phyloP scores from a whole-genome alignment of 1,284 basidiomycete genomes.

The Puccinia novopanici region DNA sequence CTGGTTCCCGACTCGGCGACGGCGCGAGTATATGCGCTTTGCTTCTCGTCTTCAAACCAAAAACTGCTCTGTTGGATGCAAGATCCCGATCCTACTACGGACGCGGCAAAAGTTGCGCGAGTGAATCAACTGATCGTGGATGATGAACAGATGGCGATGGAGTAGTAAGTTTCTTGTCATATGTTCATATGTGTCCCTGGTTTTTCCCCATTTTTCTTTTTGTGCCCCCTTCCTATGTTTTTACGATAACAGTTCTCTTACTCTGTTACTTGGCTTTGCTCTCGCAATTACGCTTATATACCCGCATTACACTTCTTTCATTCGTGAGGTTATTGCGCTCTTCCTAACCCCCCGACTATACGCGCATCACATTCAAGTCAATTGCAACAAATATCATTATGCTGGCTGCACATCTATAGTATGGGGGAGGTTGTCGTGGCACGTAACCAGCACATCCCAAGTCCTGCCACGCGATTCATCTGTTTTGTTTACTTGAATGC shows the following conservation, averaged over 20 bases:
- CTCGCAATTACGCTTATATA: conserved; percentile 4
- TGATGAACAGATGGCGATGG: conserved; percentile 49
- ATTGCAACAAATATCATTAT: conserved; percentile 7
- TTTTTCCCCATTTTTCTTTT: background rate
- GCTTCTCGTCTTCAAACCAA: conserved; percentile 56
- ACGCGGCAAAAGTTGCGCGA: conserved; percentile 44
- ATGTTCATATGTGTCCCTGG: too few relatives aligned
- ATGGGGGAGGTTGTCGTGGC: background rate
- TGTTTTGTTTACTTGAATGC: background rate
- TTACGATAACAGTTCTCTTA: background rate
- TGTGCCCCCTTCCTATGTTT: background rate
- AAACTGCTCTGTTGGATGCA: conserved; percentile 58
- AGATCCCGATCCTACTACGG: conserved; percentile 53
- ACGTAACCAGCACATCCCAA: background rate
- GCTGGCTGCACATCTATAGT: background rate
- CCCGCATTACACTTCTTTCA: background rate
- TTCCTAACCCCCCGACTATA: background rate
- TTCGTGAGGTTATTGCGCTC: conserved; percentile 15
- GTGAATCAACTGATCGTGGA: conserved; percentile 56
- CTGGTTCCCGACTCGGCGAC: conserved; percentile 49
- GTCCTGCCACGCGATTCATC: background rate
- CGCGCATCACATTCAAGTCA: background rate
- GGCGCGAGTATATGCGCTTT: conserved; percentile 56
- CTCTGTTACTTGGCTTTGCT: background rate
- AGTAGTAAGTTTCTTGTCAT: conserved; percentile 48